Percentiles rank a stretch among this genome's conserved stretches.
Evolutionary conservation across 139 green algal species (phyloP).

Genomic region (Yamagishiella unicocca): DNA sequence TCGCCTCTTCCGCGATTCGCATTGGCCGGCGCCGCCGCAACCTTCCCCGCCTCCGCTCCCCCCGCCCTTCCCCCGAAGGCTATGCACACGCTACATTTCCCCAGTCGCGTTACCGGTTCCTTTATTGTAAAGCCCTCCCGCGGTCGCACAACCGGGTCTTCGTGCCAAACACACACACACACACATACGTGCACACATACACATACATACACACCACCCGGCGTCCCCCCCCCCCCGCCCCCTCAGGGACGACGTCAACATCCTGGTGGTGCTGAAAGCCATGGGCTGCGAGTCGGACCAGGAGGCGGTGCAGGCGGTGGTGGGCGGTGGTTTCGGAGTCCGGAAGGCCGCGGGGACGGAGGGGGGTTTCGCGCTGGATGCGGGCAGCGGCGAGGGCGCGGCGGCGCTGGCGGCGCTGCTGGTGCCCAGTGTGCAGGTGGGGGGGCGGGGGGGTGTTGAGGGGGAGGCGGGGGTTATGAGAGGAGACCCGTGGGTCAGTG

Average conservation of each 20-base stretch:
- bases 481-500: neutral
- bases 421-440: slow-evolving; percentile 56
- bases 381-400: slow-evolving; percentile 71
- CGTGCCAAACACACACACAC: neutral
- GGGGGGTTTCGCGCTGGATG: slow-evolving; percentile 47
- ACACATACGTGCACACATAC: neutral
- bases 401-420: slow-evolving; percentile 68
- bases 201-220: neutral
- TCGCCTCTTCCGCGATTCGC: neutral
- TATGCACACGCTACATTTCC: too few species aligned
- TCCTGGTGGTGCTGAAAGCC: slow-evolving; percentile 92
- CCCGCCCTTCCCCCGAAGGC: neutral
- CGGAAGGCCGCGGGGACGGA: slow-evolving; percentile 62
- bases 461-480: neutral
- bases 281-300: slow-evolving; percentile 97
- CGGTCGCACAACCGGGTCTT: neutral
- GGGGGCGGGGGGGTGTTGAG: slow-evolving; percentile 9
- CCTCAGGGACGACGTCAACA: slow-evolving; percentile 89
- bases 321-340: slow-evolving; percentile 40
- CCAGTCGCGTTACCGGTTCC: too few species aligned
- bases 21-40: neutral
- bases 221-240: neutral
- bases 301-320: slow-evolving; percentile 79
- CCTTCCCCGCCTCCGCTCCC: neutral
- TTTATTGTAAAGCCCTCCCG: too few species aligned